Evolutionary conservation across 2,329 filamentous ascomycete genomes (phyloP).

Genomic region (Leptographium procerum): DNA sequence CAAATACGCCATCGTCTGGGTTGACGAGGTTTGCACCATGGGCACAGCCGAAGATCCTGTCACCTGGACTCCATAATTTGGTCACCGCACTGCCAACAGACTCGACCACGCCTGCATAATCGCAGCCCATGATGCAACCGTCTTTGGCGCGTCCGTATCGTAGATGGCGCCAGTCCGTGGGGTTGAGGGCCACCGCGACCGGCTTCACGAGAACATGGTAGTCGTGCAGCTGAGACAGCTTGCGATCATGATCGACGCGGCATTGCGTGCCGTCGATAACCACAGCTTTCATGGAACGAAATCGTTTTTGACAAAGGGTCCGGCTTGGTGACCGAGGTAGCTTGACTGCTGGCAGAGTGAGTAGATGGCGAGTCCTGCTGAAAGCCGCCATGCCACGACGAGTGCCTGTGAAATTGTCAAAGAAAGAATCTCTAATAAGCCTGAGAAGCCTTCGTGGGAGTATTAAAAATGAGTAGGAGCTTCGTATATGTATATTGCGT

Average conservation of each 20-base stretch:
- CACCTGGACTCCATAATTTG: constrained; percentile 31
- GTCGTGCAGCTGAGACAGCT: constrained; percentile 11
- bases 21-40: constrained; percentile 24
- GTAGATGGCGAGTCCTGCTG: not conserved
- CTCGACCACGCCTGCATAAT: constrained; percentile 34
- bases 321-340: not conserved
- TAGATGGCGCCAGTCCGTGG: constrained; percentile 16
- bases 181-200: constrained; percentile 16
- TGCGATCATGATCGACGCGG: constrained; percentile 9
- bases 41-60: constrained; percentile 29
- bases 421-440: too few relatives aligned
- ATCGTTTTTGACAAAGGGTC: not conserved
- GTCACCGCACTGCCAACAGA: constrained; percentile 30
- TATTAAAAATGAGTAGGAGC: too few relatives aligned
- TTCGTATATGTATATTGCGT: too few relatives aligned
- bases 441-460: too few relatives aligned
- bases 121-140: constrained; percentile 20
- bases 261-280: constrained; percentile 7
- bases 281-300: constrained; percentile 12
- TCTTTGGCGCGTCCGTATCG: not conserved
- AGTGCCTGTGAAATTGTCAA: too few relatives aligned
- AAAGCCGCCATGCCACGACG: not conserved
- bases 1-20: constrained; percentile 31
- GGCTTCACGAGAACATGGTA: constrained; percentile 15
- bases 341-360: not conserved